phyloP scores from a whole-genome alignment of 768 basidiomycete species.

The Amanita thiersii region DNA sequence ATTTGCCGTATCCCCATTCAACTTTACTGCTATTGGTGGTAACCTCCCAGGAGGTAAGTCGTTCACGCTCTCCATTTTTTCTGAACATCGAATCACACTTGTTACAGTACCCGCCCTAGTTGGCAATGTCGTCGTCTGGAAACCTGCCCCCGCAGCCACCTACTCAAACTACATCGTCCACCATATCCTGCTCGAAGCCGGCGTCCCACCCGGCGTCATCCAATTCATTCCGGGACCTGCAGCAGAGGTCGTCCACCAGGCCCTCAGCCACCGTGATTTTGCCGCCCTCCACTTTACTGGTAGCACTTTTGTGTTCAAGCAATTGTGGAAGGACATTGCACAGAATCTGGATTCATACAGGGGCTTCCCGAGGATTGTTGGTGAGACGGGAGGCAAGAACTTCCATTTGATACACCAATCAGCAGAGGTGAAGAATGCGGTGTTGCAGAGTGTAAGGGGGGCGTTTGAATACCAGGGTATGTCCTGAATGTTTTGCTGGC shows the following conservation, averaged over 20 bases:
- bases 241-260: slow-evolving; percentile 77
- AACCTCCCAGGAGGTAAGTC: slow-evolving; percentile 72
- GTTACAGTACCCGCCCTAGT: slow-evolving; percentile 76
- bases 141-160: slow-evolving; percentile 91
- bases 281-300: slow-evolving; percentile 95
- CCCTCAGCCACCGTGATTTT: slow-evolving; percentile 71
- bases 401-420: slow-evolving; percentile 89
- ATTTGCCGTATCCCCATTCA: slow-evolving; percentile 95
- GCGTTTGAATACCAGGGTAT: slow-evolving; percentile 95
- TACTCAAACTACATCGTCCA: slow-evolving; percentile 93
- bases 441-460: slow-evolving; percentile 75
- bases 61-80: slow-evolving; percentile 1
- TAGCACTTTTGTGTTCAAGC: slow-evolving; percentile 89
- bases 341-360: slow-evolving; percentile 81
- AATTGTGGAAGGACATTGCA: slow-evolving; percentile 94
- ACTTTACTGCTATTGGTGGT: slow-evolving; percentile 96
- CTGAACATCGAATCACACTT: not conserved
- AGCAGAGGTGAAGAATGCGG: slow-evolving; percentile 87
- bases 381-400: slow-evolving; percentile 99
- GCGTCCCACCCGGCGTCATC: slow-evolving; percentile 89
- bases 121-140: slow-evolving; percentile 95
- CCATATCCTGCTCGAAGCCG: slow-evolving; percentile 89
- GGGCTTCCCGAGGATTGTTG: slow-evolving; percentile 90
- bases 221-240: slow-evolving; percentile 94
- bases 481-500: slow-evolving; percentile 9